Conservation (phyloP, 73 alveolate species). For the Symbiodinium natans region DNA sequence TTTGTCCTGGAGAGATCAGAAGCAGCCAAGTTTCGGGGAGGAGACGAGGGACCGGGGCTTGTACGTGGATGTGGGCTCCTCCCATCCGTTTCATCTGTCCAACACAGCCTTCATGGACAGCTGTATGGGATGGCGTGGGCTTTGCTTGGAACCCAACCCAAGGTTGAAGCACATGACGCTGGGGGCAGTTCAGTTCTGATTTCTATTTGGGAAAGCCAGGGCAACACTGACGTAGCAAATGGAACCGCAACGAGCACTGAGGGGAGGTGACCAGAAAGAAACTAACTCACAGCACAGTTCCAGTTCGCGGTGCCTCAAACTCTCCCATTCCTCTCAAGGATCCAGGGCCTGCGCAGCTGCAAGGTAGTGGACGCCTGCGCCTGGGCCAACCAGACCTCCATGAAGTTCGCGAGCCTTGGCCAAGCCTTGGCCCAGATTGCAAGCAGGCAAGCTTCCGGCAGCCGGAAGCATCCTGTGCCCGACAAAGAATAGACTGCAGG, state of each 20-base stretch:
- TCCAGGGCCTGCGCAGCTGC: constrained; percentile 14
- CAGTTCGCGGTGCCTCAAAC: no score
- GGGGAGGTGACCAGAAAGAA: no score
- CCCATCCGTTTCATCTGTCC: constrained; percentile 80
- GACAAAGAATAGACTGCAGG: no score
- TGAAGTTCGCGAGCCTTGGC: constrained; percentile 26
- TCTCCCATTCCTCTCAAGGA: no score
- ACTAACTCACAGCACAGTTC: no score
- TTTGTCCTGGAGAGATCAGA: background rate
- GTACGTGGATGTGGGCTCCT: constrained; percentile 70
- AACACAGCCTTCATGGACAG: constrained; percentile 71
- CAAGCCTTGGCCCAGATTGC: background rate
- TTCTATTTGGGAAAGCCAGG: no score
- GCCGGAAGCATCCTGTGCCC: no score
- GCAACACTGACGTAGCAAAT: no score
- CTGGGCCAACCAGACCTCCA: constrained; percentile 78
- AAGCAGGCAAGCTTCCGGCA: no score
- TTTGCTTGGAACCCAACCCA: constrained; percentile 78
- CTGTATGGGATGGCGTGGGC: constrained; percentile 55
- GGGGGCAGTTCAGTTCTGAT: no score
- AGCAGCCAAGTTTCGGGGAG: background rate
- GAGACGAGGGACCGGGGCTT: constrained; percentile 10
- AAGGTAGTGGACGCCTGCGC: constrained; percentile 64
- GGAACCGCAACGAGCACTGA: no score
- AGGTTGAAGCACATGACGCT: constrained; percentile 57